phyloP scores from a whole-genome alignment of 1,284 basidiomycete genomes.

The Trametes sp. region DNA sequence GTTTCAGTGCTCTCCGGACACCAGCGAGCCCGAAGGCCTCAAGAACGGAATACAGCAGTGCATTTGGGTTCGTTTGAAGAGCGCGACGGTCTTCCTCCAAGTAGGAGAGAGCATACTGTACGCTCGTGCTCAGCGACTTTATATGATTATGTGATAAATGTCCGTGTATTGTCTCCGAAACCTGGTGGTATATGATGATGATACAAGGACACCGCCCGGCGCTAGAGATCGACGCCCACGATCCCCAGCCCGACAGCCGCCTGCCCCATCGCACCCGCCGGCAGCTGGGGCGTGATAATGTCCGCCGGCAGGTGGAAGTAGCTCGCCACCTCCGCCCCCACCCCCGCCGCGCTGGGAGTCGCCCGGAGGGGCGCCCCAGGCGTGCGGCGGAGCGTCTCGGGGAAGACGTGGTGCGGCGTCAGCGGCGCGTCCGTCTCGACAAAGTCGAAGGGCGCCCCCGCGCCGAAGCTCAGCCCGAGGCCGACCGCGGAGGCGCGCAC shows the following conservation, averaged over 20 bases:
- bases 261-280: not conserved
- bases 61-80: too few relatives aligned
- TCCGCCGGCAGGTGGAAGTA: constrained; percentile 27
- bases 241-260: constrained; percentile 21
- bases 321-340: not conserved
- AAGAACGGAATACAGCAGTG: too few relatives aligned
- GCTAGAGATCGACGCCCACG: constrained; percentile 8
- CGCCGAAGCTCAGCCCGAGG: constrained; percentile 8
- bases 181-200: not conserved
- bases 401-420: constrained; percentile 22
- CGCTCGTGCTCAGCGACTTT: too few relatives aligned
- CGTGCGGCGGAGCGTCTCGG: constrained; percentile 30
- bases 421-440: constrained; percentile 18
- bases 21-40: too few relatives aligned
- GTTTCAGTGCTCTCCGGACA: too few relatives aligned
- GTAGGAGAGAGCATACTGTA: too few relatives aligned
- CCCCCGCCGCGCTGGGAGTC: constrained; percentile 2
- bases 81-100: too few relatives aligned
- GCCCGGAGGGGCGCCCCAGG: constrained; percentile 28
- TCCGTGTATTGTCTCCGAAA: too few relatives aligned
- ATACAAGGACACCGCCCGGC: not conserved
- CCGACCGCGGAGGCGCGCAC: constrained; percentile 12
- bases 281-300: constrained; percentile 7
- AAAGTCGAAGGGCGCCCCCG: not conserved
- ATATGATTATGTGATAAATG: too few relatives aligned